phyloP scores from a whole-genome alignment of 345 rosid species.

The Psidium guajava region DNA sequence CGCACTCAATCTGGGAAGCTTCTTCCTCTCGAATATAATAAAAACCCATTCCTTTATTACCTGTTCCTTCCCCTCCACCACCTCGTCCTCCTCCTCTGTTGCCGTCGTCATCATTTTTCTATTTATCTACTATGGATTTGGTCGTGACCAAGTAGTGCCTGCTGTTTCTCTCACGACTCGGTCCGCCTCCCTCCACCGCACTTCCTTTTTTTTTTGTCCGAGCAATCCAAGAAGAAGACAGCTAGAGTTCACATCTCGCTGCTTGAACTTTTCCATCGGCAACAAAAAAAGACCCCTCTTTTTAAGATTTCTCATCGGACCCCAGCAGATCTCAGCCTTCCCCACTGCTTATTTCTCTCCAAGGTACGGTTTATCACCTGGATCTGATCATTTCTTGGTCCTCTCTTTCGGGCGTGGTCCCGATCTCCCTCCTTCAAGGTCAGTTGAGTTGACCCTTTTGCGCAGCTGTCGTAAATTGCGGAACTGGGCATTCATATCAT shows the following conservation, averaged over 20 bases:
- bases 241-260: neutral
- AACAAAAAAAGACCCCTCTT: neutral
- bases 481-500: neutral
- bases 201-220: neutral
- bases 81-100: neutral
- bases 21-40: neutral
- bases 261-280: neutral
- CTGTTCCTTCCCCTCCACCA: neutral
- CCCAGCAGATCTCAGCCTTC: neutral
- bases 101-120: neutral
- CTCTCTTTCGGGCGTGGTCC: neutral
- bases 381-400: neutral
- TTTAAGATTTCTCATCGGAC: neutral
- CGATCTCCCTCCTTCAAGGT: slow-evolving; percentile 2
- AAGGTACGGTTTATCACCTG: neutral
- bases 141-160: slow-evolving; percentile 15
- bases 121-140: neutral
- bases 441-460: neutral
- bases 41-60: neutral
- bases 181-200: slow-evolving; percentile 15
- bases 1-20: neutral
- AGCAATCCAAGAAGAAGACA: neutral
- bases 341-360: neutral
- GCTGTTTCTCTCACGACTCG: slow-evolving; percentile 30
- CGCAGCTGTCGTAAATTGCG: neutral